A percentile compares a stretch with the other conserved stretches of the same genome.
These are phyloP conservation scores for Phylloporus sp. DNA, from an alignment of 768 basidiomycete genomes.

Conservation along the genomic window DNA sequence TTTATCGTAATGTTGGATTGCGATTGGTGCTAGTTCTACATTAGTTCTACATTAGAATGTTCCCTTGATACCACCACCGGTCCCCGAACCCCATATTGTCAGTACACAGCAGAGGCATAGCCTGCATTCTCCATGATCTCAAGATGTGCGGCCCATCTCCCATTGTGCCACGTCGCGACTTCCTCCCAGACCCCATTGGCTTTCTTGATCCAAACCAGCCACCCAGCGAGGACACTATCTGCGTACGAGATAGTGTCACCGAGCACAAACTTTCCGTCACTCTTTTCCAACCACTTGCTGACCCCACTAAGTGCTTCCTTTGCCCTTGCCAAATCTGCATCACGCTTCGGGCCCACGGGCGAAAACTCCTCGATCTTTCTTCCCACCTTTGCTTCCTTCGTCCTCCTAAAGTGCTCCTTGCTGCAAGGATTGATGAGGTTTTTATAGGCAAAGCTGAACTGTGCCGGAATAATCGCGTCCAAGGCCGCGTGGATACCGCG, in stretches of 20 bases:
- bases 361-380: conserved; percentile 35
- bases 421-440: conserved; percentile 29
- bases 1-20: too few relatives aligned
- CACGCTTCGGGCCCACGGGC: conserved; percentile 27
- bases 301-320: conserved; percentile 25
- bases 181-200: conserved; percentile 33
- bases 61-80: too few relatives aligned
- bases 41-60: too few relatives aligned
- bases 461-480: conserved; percentile 7
- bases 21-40: too few relatives aligned
- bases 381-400: conserved; percentile 31
- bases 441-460: conserved; percentile 6
- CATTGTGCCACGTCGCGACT: conserved; percentile 35
- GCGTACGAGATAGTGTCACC: conserved; percentile 33
- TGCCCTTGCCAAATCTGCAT: conserved; percentile 25
- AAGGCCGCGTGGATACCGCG: conserved; percentile 11
- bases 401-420: conserved; percentile 31
- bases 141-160: conserved; percentile 36
- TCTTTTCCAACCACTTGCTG: conserved; percentile 29
- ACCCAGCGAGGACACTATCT: conserved; percentile 33
- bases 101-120: too few relatives aligned
- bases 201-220: conserved; percentile 34
- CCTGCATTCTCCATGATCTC: conserved; percentile 26
- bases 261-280: conserved; percentile 31
- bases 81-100: too few relatives aligned